Base-by-base conservation (phyloP, 129 eudicot genomes). In the Flaveria sonorensis region DNA sequence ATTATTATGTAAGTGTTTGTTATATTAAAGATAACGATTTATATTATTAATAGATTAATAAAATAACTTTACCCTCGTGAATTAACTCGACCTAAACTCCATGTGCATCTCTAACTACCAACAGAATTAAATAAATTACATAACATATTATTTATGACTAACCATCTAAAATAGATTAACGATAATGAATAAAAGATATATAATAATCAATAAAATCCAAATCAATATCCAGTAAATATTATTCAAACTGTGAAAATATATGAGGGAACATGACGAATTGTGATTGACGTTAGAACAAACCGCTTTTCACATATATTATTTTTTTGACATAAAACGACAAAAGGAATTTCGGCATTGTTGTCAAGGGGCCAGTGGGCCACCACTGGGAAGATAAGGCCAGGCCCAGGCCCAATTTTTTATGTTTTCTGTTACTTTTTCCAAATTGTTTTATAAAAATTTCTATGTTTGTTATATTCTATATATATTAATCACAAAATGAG, bases 281-380 rank as follows among this genome's bases (percentile, higher is more conserved):
- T 59, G 66, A 59, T 59, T 59, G 66, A 59, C 66, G 12, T 23
- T 26, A 59, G 30, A 57, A 57, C 64, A 21, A 59, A 3, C 66
- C 32, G 4, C n/a, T 60, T 60, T 24, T 23, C 1, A 12, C 36
- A 32, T 12, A 19, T 20, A 56, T 56, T 2, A 20, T 19, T 20
- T 57, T 57, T 21, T 3, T 51, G 56, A 59, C 23, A 23, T 21
- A 23, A 59, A 59, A 59, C 39, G 65, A 59, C 65, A 59, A 59
- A 23, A 59, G 16, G 65, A n/a, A 39, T 21, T 59, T 51, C 4
- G 20, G 56, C 56, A 15, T 15, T 4, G 56, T 51, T 16, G 56
- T 51, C 3, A 48, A 3, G 15, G 18, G 53, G 53, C 16, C 53
- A 45, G 39, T 32, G 39, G 39, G 39, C 48, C 48, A 45, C 12